Evolutionary conservation across 176 grass and related monocot species (phyloP).

Genomic region (Aegilops longissima): DNA sequence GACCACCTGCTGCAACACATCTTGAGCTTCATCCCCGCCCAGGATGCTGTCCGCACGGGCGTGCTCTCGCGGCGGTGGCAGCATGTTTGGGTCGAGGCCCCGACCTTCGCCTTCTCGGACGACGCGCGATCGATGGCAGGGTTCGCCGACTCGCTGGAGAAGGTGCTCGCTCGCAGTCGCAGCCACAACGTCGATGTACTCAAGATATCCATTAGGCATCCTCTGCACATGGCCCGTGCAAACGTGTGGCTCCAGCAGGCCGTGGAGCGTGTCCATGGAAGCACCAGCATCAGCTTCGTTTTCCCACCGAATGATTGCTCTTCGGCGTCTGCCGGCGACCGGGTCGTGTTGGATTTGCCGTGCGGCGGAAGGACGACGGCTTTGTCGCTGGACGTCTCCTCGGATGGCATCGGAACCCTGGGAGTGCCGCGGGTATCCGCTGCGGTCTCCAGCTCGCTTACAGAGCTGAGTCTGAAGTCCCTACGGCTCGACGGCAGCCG

Average conservation of each 20-base stretch:
- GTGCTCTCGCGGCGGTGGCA: not conserved
- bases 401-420: not conserved
- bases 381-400: not conserved
- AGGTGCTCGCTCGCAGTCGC: not conserved
- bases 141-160: not conserved
- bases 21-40: not conserved
- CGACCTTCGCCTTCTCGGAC: not conserved
- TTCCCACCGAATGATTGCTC: too few species aligned
- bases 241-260: slow-evolving; percentile 1
- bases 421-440: not conserved
- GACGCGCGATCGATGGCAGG: not conserved
- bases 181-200: not conserved
- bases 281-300: not conserved
- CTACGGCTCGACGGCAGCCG: not conserved
- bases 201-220: not conserved
- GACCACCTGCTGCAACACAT: not conserved
- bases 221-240: not conserved
- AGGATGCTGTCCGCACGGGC: not conserved
- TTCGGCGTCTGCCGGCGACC: not conserved
- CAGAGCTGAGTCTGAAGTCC: not conserved
- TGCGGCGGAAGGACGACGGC: not conserved
- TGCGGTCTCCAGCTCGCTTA: not conserved
- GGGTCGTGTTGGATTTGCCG: not conserved
- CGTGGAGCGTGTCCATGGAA: not conserved
- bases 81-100: not conserved